These are phyloP conservation scores for Melaleuca quinquenervia DNA, from an alignment of 345 rosid genomes.

Conservation along the genomic window DNA sequence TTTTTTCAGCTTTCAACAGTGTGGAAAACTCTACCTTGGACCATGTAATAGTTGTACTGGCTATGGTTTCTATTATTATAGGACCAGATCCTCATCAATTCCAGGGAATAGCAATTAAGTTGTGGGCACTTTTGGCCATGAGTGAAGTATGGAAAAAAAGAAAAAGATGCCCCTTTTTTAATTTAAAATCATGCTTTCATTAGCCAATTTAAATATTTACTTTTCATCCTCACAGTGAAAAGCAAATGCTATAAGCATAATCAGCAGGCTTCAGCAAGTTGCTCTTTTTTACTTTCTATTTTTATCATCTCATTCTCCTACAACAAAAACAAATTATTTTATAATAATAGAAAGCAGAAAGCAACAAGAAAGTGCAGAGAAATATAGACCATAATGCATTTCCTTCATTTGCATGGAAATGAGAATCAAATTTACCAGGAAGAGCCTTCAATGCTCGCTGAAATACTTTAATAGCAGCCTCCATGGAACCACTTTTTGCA, in stretches of 20 bases:
- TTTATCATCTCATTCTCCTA: not conserved
- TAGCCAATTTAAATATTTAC: not conserved
- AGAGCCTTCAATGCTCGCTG: conserved; percentile 95
- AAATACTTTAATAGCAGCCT: conserved; percentile 86
- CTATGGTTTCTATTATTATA: not conserved
- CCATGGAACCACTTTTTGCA: conserved; percentile 71
- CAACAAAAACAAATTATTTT: not conserved
- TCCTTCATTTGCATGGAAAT: not conserved
- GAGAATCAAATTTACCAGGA: conserved; percentile 45
- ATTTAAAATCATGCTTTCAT: not conserved
- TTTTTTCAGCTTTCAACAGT: not conserved
- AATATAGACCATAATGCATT: not conserved
- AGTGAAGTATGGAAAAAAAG: not conserved
- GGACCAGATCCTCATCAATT: not conserved
- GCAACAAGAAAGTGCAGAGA: not conserved
- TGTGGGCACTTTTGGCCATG: not conserved
- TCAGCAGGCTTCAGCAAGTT: not conserved
- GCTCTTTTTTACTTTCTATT: not conserved
- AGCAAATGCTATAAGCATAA: not conserved
- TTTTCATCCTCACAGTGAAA: not conserved
- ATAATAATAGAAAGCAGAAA: not conserved
- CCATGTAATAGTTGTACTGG: not conserved
- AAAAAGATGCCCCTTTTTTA: not conserved
- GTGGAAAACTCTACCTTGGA: not conserved
- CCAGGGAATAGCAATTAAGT: not conserved